phyloP scores from a whole-genome alignment of 352 stramenopile species.

The Phytophthora ohioensis region DNA sequence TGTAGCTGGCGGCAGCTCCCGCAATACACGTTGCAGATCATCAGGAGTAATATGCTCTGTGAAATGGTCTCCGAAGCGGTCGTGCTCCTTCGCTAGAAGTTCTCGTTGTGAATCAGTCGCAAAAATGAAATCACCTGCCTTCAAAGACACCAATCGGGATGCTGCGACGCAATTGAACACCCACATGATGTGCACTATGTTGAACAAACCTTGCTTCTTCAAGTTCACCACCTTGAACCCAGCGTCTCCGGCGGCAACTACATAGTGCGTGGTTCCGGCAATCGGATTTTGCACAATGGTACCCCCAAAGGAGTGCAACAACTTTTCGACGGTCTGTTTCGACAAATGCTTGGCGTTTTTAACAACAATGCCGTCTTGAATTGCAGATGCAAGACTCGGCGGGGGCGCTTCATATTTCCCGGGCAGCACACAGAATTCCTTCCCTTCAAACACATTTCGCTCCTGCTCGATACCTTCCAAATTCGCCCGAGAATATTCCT shows the following conservation, averaged over 20 bases:
- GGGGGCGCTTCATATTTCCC: conserved; percentile 67
- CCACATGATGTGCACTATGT: conserved; percentile 77
- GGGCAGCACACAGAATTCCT: conserved; percentile 83
- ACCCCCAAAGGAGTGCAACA: conserved; percentile 73
- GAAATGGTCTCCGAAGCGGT: conserved; percentile 78
- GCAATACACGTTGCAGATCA: conserved; percentile 64
- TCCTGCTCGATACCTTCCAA: conserved; percentile 65
- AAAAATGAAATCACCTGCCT: conserved; percentile 77
- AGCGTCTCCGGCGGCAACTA: conserved; percentile 65
- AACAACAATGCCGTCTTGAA: conserved; percentile 48
- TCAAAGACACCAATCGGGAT: conserved; percentile 46
- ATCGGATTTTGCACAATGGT: conserved; percentile 85
- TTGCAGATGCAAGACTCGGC: conserved; percentile 13
- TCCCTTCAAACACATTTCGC: conserved; percentile 69
- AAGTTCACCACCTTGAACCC: conserved; percentile 86
- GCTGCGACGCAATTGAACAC: conserved; percentile 54
- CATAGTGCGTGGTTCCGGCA: conserved; percentile 62
- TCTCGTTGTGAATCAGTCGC: conserved; percentile 63
- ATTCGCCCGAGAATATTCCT: conserved; percentile 69
- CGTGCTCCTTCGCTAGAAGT: conserved; percentile 74
- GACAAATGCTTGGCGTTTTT: conserved; percentile 48
- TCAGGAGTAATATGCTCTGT: conserved; percentile 59
- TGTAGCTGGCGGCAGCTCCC: conserved; percentile 38
- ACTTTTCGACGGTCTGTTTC: conserved; percentile 82
- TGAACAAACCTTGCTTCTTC: conserved; percentile 83